Percentiles rank a stretch among this genome's conserved stretches.
These are phyloP conservation scores for Fusarium domesticum DNA, from an alignment of 2,329 filamentous ascomycete genomes.

Conservation along the genomic window DNA sequence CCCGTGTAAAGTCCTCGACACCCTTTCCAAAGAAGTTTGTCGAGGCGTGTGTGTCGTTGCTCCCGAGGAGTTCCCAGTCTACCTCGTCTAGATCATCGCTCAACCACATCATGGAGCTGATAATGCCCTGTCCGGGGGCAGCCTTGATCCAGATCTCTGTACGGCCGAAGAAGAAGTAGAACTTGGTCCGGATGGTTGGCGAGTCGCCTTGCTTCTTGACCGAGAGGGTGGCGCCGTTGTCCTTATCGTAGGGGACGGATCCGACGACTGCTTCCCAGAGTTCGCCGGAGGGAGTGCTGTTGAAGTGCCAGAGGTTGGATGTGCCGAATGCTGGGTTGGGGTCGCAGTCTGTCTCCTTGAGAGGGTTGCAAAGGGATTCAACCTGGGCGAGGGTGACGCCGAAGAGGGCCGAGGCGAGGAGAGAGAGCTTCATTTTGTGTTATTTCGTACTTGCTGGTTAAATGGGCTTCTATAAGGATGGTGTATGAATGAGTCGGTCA, in stretches of 20 bases:
- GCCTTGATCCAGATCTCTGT: constrained; percentile 77
- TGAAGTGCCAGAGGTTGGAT: constrained; percentile 62
- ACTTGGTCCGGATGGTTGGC: constrained; percentile 73
- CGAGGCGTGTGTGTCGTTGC: constrained; percentile 59
- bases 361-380: constrained; percentile 72
- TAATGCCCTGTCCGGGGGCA: constrained; percentile 69
- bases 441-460: not conserved
- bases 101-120: constrained; percentile 79
- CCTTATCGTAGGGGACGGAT: constrained; percentile 56
- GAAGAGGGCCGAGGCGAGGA: constrained; percentile 38
- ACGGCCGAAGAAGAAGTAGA: constrained; percentile 83
- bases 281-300: constrained; percentile 53
- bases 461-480: too few species aligned
- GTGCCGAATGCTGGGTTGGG: constrained; percentile 68
- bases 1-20: constrained; percentile 59
- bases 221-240: constrained; percentile 67
- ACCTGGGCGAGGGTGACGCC: constrained; percentile 66
- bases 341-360: constrained; percentile 64
- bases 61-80: constrained; percentile 80
- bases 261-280: constrained; percentile 71
- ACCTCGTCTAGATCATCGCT: constrained; percentile 85
- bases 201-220: constrained; percentile 69
- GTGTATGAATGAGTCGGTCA: too few species aligned
- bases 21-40: constrained; percentile 83
- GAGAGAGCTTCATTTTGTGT: constrained; percentile 25